Percentiles rank a stretch among this genome's conserved stretches.
These are phyloP conservation scores for Acacia crassicarpa DNA, from an alignment of 306 rosid genomes.

Conservation along the genomic window DNA sequence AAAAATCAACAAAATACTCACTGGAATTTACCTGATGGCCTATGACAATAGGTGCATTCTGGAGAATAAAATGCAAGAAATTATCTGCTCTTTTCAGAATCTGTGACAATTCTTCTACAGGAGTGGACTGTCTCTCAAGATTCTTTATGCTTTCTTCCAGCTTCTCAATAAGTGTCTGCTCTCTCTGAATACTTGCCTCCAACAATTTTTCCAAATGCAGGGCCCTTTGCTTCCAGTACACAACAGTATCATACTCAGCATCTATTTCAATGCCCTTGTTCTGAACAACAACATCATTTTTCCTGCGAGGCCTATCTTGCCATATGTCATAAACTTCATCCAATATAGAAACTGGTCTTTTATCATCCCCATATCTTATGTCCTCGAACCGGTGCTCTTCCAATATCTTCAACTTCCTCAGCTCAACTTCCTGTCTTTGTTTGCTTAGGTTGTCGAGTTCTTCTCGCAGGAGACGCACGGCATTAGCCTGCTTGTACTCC, in stretches of 20 bases:
- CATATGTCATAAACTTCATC: slow-evolving; percentile 76
- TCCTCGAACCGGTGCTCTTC: slow-evolving; percentile 80
- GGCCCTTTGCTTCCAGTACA: slow-evolving; percentile 73
- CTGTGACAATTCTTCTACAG: slow-evolving; percentile 85
- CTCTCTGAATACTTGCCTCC: slow-evolving; percentile 70
- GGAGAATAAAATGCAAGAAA: slow-evolving; percentile 85
- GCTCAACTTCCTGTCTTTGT: slow-evolving; percentile 76
- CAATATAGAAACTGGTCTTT: slow-evolving; percentile 72
- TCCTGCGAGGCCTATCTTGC: slow-evolving; percentile 62
- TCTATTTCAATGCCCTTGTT: slow-evolving; percentile 67
- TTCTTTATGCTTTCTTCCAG: slow-evolving; percentile 60
- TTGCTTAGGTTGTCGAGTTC: slow-evolving; percentile 75
- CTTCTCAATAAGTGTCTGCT: slow-evolving; percentile 63
- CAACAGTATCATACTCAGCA: slow-evolving; percentile 67
- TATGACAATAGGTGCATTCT: slow-evolving; percentile 88
- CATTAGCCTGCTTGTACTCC: slow-evolving; percentile 86
- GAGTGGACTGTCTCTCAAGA: slow-evolving; percentile 74
- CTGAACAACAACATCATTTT: slow-evolving; percentile 54
- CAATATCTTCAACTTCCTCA: slow-evolving; percentile 74
- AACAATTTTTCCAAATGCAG: slow-evolving; percentile 56
- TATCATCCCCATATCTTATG: slow-evolving; percentile 64
- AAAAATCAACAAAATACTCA: neutral
- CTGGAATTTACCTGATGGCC: slow-evolving; percentile 75
- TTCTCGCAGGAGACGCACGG: slow-evolving; percentile 73
- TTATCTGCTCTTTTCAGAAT: slow-evolving; percentile 87